phyloP scores from a whole-genome alignment of 352 stramenopile genomes.

The Phytophthora cactorum region DNA sequence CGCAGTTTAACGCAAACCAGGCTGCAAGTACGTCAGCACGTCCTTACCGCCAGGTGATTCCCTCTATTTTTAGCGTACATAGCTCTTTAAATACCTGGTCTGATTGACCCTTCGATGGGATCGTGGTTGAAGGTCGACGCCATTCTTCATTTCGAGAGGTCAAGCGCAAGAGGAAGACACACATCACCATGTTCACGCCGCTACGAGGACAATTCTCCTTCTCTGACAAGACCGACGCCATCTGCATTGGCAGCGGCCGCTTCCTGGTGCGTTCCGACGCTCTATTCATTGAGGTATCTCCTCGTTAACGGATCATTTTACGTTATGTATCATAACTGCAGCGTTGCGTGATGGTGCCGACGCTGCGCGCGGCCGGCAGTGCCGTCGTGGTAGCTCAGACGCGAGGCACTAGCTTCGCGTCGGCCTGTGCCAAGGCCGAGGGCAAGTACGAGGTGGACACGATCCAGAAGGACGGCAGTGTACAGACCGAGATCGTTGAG shows the following conservation, averaged over 20 bases:
- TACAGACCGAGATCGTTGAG: constrained; percentile 48
- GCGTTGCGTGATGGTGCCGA: constrained; percentile 67
- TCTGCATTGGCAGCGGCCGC: constrained; percentile 81
- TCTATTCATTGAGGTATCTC: neutral
- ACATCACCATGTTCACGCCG: constrained; percentile 31
- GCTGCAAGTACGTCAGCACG: constrained; percentile 14
- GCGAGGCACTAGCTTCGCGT: constrained; percentile 56
- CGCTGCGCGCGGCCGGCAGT: constrained; percentile 40
- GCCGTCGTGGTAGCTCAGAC: constrained; percentile 67
- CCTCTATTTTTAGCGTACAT: too few species aligned
- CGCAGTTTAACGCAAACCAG: constrained; percentile 2
- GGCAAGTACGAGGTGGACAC: constrained; percentile 75
- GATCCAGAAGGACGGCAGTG: constrained; percentile 51
- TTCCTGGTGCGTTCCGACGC: constrained; percentile 55
- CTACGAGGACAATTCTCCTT: constrained; percentile 21
- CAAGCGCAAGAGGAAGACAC: neutral
- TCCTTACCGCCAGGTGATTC: neutral
- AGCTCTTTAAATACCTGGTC: too few species aligned
- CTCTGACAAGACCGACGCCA: constrained; percentile 24
- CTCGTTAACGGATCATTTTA: neutral
- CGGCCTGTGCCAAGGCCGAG: constrained; percentile 33
- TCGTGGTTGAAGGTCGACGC: neutral
- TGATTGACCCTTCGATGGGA: neutral
- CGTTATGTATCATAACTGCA: constrained; percentile 10
- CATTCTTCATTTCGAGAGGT: neutral